A percentile compares a stretch with the other conserved stretches of the same genome.
These are phyloP conservation scores for Pleurotus platypus DNA, from an alignment of 768 basidiomycete genomes.

Conservation along the genomic window DNA sequence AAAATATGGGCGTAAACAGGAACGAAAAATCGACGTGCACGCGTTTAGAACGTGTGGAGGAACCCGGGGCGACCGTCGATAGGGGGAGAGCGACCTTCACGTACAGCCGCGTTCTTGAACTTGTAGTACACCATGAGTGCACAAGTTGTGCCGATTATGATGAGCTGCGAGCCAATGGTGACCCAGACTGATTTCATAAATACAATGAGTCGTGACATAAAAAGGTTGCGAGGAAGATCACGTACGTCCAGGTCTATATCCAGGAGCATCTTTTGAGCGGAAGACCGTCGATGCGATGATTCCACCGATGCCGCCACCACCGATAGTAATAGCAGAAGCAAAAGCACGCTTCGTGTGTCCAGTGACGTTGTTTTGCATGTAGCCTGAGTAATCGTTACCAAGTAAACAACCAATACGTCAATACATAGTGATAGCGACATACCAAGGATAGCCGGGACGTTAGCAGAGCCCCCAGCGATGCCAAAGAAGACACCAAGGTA, in stretches of 20 bases:
- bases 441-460: conserved; percentile 34
- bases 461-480: conserved; percentile 30
- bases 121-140: conserved; percentile 24
- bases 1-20: no score
- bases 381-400: not conserved
- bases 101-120: conserved; percentile 24
- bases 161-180: conserved; percentile 30
- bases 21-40: no score
- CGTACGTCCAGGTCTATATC: conserved; percentile 11
- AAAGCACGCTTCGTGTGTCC: conserved; percentile 36
- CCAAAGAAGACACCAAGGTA: conserved; percentile 27
- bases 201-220: not conserved
- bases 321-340: conserved; percentile 31
- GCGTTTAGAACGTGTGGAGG: conserved; percentile 21
- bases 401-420: conserved; percentile 16
- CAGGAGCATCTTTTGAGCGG: conserved; percentile 30
- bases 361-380: conserved; percentile 26
- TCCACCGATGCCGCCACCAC: conserved; percentile 34
- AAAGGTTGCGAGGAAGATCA: not conserved
- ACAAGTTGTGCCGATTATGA: conserved; percentile 24
- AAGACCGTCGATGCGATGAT: conserved; percentile 35
- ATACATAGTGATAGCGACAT: conserved; percentile 20
- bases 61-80: conserved; percentile 34
- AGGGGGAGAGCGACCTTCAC: conserved; percentile 26
- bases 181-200: conserved; percentile 29